Evolutionary conservation across 305 asterid species (phyloP), one percentile per base, ranked within the genome.

Genomic region (Fraxinus xanthoxyloides): DNA sequence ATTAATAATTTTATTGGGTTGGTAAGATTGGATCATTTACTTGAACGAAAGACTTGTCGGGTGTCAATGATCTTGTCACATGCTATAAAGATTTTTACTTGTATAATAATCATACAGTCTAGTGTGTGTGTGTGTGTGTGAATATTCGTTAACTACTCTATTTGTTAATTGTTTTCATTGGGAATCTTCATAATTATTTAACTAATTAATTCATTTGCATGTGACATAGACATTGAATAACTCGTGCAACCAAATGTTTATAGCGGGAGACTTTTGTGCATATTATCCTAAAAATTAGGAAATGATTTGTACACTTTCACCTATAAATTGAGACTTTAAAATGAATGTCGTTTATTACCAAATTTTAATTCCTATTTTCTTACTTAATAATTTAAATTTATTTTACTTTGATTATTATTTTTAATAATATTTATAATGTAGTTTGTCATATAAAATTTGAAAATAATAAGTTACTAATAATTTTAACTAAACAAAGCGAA

Each of bases 11-110:
- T 54, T 77, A 76, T 61, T 8, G 81, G 79, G 21, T 70, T 40
- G 84, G 87, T 80, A 84, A 82, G 88, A 87, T 87, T 83, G 82
- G 87, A 80, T 81, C 15, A 61, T 81, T 84, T 86, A 69, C 38
- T 73, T 77, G 81, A 80, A 80, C 54, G 38, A 17, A 21, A 59
- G 5, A 17, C 4, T 59, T 59, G 72, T 79, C 82, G 85, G 76
- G 85, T 81, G 78, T 61, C 24, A 59, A 36, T 80, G 43, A 87
- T 81, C 51, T 72, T 72, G 51, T 85, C 90, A 87, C 88, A 81
- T 87, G 90, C 81, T 81, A 38, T 17, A 77, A 79, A 80, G 77
- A 35, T 77, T 78, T 17, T 35, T 59, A 15, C 63, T 54, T 81
- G 19, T 83, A 78, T 83, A 84, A 82, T 82, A 73, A 19, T 81